Base-by-base conservation (phyloP, 306 rosid species). In the Argentina anserina region DNA sequence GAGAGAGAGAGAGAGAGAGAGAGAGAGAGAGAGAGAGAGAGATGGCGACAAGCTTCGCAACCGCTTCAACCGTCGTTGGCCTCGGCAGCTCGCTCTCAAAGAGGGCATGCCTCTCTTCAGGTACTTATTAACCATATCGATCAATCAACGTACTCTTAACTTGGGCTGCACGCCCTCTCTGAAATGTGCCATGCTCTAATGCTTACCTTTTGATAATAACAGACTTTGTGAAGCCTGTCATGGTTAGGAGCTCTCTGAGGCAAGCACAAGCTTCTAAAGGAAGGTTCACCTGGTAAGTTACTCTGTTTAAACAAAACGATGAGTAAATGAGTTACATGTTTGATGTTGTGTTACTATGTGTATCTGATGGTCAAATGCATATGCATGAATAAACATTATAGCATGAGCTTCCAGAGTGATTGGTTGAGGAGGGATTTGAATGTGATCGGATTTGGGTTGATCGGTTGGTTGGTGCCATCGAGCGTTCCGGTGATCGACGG, bases 381-480 rank as follows among this genome's bases (percentile, higher is more conserved):
- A 55, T 59, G 64, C n/a, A 14, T 28, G 37, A 28, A 31, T 31
- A 9, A 43, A 17, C 58, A 5, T 11, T 20, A 15, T 25, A 50
- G 41, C 66, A 66, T 67, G 67, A 88, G 92, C 87, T 94, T 94
- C 55, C 60, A 83, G 81, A 91, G 99, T 78, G 43, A 94, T 33
- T 94, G 99, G 97, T 82, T 94, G 68, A 61, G 98, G 65, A 82
- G 74, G 69, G 98, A 94, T 79, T 84, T 79, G 72, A 94, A 83
- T 71, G 98, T 94, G 81, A 91, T 94, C 26, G 97, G 97, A 42
- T 94, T 94, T 60, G 99, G 97, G 61, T 81, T 94, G 85, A 89
- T 94, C 68, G 99, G 99, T 28, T 94, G 97, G 97, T 0, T 91
- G 21, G 96, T 89, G 40, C 99, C 97, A 0, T 94, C 99, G 1